phyloP scores from a whole-genome alignment of 371 early-diverging fungal species.

The Nematocida sp. region DNA sequence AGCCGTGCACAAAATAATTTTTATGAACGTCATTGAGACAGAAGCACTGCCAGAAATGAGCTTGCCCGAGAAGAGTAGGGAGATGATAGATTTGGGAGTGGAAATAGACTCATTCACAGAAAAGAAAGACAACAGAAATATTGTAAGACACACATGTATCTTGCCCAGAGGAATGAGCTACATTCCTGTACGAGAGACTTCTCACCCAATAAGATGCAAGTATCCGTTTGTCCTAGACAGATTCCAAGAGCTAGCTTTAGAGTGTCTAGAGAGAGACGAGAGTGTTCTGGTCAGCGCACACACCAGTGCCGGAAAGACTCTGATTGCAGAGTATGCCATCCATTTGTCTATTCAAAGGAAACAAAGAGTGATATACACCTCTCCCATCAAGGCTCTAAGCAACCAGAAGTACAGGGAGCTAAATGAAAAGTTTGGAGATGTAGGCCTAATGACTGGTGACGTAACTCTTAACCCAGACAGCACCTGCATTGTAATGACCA shows the following conservation, averaged over 20 bases:
- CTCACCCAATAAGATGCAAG: slow-evolving; percentile 68
- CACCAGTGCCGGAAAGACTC: slow-evolving; percentile 97
- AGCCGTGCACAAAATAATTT: too few relatives aligned
- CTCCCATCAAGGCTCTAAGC: slow-evolving; percentile 94
- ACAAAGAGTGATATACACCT: slow-evolving; percentile 95
- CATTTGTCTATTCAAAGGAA: slow-evolving; percentile 80
- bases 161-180: slow-evolving; percentile 56
- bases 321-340: slow-evolving; percentile 98
- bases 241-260: slow-evolving; percentile 84
- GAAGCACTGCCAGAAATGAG: too few relatives aligned
- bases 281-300: slow-evolving; percentile 94
- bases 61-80: not conserved
- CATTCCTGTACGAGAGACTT: not conserved
- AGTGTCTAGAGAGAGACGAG: slow-evolving; percentile 83
- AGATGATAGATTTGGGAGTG: slow-evolving; percentile 6
- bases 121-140: slow-evolving; percentile 26
- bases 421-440: slow-evolving; percentile 84
- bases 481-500: slow-evolving; percentile 97
- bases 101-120: slow-evolving; percentile 45
- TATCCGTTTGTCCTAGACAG: slow-evolving; percentile 92
- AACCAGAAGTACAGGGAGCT: slow-evolving; percentile 99
- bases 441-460: slow-evolving; percentile 99
- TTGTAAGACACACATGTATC: slow-evolving; percentile 61
- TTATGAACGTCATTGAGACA: too few relatives aligned
- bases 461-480: slow-evolving; percentile 93